phyloP scores from a whole-genome alignment of 83 land plant species.

The Picea abies region DNA sequence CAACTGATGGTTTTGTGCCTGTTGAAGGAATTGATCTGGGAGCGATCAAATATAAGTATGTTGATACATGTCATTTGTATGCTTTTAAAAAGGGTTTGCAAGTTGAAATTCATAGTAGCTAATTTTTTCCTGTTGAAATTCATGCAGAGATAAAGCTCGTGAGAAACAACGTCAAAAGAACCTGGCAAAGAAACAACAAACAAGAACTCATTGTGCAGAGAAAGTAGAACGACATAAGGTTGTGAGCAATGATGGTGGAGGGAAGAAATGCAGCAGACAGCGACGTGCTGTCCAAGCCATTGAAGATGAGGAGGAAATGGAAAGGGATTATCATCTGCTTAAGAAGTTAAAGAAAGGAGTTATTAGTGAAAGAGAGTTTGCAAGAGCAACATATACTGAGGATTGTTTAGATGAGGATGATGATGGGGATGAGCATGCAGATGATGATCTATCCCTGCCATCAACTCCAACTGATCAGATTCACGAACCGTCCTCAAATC shows the following conservation, averaged over 20 bases:
- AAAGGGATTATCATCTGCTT: conserved; percentile 78
- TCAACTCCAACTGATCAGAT: not conserved
- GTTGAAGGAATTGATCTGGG: conserved; percentile 76
- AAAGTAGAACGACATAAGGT: conserved; percentile 10
- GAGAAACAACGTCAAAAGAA: conserved; percentile 93
- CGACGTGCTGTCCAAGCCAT: conserved; percentile 59
- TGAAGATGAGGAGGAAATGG: conserved; percentile 85
- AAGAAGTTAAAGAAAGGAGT: conserved; percentile 88
- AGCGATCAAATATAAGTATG: conserved; percentile 84
- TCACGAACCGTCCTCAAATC: not conserved
- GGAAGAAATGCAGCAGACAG: conserved; percentile 73
- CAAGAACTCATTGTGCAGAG: not conserved
- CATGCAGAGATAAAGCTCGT: conserved; percentile 81
- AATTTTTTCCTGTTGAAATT: not conserved
- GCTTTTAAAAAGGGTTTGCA: not conserved
- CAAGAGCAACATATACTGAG: conserved; percentile 57
- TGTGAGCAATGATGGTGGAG: conserved; percentile 5
- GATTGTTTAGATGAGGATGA: conserved; percentile 27
- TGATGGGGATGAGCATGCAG: not conserved
- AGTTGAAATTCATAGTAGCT: not conserved
- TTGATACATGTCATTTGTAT: not conserved
- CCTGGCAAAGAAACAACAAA: conserved; percentile 39
- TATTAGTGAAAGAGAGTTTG: conserved; percentile 80
- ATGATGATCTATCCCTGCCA: not conserved
- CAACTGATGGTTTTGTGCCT: conserved; percentile 70